A percentile compares a stretch with the other conserved stretches of the same genome.
Conservation (phyloP, 2,329 filamentous ascomycete species). For the Annulohypoxylon truncatum region DNA sequence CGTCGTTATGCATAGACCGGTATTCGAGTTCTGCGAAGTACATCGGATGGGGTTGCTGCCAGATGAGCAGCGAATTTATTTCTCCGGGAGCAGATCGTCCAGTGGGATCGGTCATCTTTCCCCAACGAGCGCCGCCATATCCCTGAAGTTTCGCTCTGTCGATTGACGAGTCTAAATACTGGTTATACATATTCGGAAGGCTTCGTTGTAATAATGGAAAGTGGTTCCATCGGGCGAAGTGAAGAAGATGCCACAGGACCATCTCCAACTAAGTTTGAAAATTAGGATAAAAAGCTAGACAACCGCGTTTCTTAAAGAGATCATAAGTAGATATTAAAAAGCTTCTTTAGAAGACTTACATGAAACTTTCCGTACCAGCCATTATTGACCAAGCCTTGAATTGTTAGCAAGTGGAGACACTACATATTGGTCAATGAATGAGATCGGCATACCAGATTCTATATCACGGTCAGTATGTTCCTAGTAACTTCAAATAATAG, state of each 20-base stretch:
- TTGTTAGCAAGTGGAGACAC: constrained; percentile 12
- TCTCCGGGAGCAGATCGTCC: constrained; percentile 68
- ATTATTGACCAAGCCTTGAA: constrained; percentile 62
- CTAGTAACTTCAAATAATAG: not conserved
- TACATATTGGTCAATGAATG: constrained; percentile 26
- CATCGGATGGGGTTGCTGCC: constrained; percentile 72
- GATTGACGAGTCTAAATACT: constrained; percentile 56
- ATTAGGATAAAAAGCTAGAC: constrained; percentile 13
- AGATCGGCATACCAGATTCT: constrained; percentile 34
- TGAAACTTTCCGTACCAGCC: constrained; percentile 69
- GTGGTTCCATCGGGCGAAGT: constrained; percentile 63
- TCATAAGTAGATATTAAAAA: too few relatives aligned
- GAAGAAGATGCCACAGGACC: constrained; percentile 64
- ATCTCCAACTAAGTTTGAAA: constrained; percentile 58
- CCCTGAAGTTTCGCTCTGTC: constrained; percentile 55
- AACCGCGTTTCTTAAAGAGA: too few relatives aligned
- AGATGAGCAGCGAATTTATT: constrained; percentile 70
- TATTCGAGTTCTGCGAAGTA: constrained; percentile 70
- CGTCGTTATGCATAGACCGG: constrained; percentile 55
- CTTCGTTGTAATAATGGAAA: constrained; percentile 59
- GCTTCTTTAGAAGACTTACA: constrained; percentile 40
- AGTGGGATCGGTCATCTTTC: constrained; percentile 68
- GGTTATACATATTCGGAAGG: constrained; percentile 58
- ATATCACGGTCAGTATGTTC: constrained; percentile 4
- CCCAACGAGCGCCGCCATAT: constrained; percentile 59